Evolutionary conservation across 2,329 filamentous ascomycete genomes (phyloP), one percentile per base, ranked within the genome.

Genomic region (Pestalotiopsis sp.): DNA sequence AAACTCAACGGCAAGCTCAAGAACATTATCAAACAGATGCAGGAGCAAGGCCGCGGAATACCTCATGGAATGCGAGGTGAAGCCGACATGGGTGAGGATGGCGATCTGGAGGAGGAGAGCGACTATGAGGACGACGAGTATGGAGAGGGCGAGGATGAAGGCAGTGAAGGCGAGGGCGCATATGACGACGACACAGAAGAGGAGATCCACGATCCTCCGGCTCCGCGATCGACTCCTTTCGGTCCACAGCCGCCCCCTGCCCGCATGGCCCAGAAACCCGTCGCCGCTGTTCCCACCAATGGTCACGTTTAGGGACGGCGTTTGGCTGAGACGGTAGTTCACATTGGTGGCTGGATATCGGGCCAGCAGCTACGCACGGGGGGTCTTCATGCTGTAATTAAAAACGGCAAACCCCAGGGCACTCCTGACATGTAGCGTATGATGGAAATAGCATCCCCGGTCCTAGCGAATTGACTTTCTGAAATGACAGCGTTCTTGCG

Each of bases 1-100:
- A 93, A 92, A 82, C 94, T 94, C 85, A 94, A 94, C 75, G 92
- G 94, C 71, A 97, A 97, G 80, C 89, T 99, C 68, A 95, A 95
- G 81, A 94, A 93, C 78, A 93, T 98, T 75, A 97, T 97, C 82
- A 93, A 96, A 71, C 93, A 94, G 75, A 97, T 98, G 94, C 95
- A 98, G 80, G 93, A 93, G 73, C 95, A 98, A 77, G 95, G 95
- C 17, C 91, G 95, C 70, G 94, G 94, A 67, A 88, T 90, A 66
- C 86, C 88, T 3, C 88, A 92, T 69, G 90, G 89, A 68, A 85
- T 88, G 82, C 87, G 84, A 68, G 86, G 84, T 71, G 88, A 87
- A 72, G 84, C 88, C 72, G 87, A 88, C 64, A 87, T 84, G 31
- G 87, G 86, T 60, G 88, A 90, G 71, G 90, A 87, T 75, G 90